Percentiles rank a stretch among this genome's conserved stretches.
Evolutionary conservation across 2,329 filamentous ascomycete species (phyloP).

Genomic region (Calonectria leucothoes): DNA sequence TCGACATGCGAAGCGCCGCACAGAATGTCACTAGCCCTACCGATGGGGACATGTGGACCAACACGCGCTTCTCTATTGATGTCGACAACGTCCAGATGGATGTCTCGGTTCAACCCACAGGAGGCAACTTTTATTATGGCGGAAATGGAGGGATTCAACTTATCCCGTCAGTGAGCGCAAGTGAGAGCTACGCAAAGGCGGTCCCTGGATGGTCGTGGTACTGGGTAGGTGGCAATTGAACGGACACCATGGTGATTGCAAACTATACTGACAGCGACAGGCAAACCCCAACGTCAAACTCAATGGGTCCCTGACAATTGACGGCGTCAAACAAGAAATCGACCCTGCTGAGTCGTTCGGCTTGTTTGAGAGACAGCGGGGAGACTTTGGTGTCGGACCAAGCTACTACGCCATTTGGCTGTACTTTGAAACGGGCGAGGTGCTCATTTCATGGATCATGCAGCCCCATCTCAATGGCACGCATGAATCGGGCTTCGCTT

Average conservation of each 20-base stretch:
- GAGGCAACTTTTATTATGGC: neutral
- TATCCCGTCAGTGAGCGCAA: neutral
- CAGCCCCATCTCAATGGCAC: neutral
- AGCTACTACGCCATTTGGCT: neutral
- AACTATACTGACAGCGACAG: neutral
- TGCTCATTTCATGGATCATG: neutral
- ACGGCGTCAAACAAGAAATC: neutral
- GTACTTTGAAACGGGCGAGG: neutral
- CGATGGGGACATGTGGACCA: neutral
- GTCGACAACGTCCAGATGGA: neutral
- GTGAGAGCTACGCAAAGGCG: neutral
- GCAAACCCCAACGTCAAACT: neutral
- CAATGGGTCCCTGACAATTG: neutral
- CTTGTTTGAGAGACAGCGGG: neutral
- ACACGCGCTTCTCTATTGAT: neutral
- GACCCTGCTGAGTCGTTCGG: neutral
- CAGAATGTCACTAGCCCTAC: neutral
- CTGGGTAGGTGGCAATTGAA: neutral
- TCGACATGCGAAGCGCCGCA: neutral
- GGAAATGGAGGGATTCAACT: neutral
- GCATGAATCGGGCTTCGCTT: neutral
- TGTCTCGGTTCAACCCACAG: neutral
- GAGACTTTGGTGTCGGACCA: neutral
- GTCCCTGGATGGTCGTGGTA: neutral
- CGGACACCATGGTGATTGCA: neutral